Percentiles rank a stretch among this genome's conserved stretches.
These are phyloP conservation scores for Colletotrichum viniferum DNA, from an alignment of 2,329 filamentous ascomycete genomes.

Conservation along the genomic window DNA sequence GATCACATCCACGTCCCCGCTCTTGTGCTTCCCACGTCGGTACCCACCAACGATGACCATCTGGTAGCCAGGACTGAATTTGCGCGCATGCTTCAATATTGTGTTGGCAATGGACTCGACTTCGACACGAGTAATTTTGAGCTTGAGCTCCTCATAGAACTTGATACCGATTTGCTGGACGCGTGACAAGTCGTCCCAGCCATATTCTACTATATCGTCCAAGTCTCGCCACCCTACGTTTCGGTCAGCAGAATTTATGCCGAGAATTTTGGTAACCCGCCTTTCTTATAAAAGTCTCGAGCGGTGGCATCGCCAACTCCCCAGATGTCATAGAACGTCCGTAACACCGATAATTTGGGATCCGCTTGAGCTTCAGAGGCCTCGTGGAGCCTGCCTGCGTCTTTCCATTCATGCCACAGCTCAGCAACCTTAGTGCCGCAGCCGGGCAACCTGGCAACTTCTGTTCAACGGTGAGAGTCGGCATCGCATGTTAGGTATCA, in stretches of 20 bases:
- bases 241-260: neutral
- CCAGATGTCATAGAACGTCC: conserved; percentile 84
- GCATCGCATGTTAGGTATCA: neutral
- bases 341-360: conserved; percentile 65
- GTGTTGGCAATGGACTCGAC: conserved; percentile 70
- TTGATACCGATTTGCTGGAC: conserved; percentile 95
- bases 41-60: conserved; percentile 79
- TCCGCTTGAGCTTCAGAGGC: conserved; percentile 69
- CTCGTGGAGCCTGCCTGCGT: conserved; percentile 64
- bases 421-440: conserved; percentile 81
- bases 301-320: conserved; percentile 87
- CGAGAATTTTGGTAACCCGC: conserved; percentile 23
- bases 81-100: conserved; percentile 70
- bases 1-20: conserved; percentile 86
- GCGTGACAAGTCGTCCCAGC: conserved; percentile 75
- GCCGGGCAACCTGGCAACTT: conserved; percentile 69
- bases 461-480: conserved; percentile 30
- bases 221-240: conserved; percentile 75
- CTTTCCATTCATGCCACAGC: conserved; percentile 77
- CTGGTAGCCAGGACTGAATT: conserved; percentile 59
- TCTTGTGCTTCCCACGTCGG: conserved; percentile 73
- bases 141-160: conserved; percentile 84
- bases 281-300: conserved; percentile 77
- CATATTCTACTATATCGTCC: conserved; percentile 84
- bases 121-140: conserved; percentile 74